Evolutionary conservation across 306 rosid species (phyloP).

Genomic region (Adenanthera pavonina): DNA sequence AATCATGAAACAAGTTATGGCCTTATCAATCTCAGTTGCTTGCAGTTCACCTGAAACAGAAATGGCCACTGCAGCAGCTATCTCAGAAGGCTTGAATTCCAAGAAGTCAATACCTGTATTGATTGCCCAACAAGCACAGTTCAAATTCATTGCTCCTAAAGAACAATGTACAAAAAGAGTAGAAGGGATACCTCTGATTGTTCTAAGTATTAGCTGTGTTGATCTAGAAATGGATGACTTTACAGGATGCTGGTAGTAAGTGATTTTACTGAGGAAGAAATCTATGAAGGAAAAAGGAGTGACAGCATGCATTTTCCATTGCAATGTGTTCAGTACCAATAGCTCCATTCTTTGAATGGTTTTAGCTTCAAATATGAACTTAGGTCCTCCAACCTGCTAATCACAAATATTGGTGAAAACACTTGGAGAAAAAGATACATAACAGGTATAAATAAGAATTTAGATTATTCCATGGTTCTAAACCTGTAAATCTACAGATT

Average conservation of each 20-base stretch:
- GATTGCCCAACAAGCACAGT: conserved; percentile 43
- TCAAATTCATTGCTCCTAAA: conserved; percentile 41
- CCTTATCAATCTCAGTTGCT: conserved; percentile 51
- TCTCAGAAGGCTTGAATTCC: conserved; percentile 87
- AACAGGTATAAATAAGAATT: conserved; percentile 24
- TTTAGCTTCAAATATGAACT: conserved; percentile 60
- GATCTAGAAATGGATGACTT: conserved; percentile 47
- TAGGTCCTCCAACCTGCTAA: conserved; percentile 65
- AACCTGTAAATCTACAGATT: conserved; percentile 63
- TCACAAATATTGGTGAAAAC: conserved; percentile 13
- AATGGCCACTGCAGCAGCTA: conserved; percentile 82
- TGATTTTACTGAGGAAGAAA: conserved; percentile 62
- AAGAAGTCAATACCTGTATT: conserved; percentile 84
- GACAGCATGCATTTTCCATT: conserved; percentile 77
- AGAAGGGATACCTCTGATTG: conserved; percentile 53
- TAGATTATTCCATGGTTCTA: background rate
- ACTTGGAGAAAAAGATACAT: conserved; percentile 1
- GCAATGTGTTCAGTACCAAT: conserved; percentile 60
- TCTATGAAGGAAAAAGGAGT: conserved; percentile 74
- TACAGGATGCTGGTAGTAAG: conserved; percentile 33
- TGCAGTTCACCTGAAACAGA: conserved; percentile 53
- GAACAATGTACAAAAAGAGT: conserved; percentile 30
- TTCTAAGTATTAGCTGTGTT: conserved; percentile 52
- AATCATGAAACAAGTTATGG: conserved; percentile 49
- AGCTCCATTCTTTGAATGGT: conserved; percentile 72